A percentile compares a stretch with the other conserved stretches of the same genome.
These are phyloP conservation scores for Fomes fomentarius DNA, from an alignment of 1,284 basidiomycete genomes.

Conservation along the genomic window DNA sequence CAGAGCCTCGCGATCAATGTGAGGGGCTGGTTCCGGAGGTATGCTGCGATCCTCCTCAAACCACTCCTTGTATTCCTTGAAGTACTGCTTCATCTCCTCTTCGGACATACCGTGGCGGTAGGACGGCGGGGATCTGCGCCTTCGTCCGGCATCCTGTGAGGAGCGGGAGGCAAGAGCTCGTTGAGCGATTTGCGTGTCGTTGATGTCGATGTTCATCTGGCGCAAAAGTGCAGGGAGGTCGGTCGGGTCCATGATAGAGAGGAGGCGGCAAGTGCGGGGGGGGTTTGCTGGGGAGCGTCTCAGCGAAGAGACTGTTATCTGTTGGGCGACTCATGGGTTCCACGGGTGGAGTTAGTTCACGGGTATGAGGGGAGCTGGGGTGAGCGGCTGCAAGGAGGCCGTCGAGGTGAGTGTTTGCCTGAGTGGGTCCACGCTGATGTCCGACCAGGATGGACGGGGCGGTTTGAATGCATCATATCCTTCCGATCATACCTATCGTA, in stretches of 20 bases:
- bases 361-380: neutral
- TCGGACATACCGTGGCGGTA: slow-evolving; percentile 8
- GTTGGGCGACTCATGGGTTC: neutral
- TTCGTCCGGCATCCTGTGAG: neutral
- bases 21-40: slow-evolving; percentile 8
- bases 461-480: slow-evolving; percentile 1
- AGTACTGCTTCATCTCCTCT: slow-evolving; percentile 3
- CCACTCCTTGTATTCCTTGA: slow-evolving; percentile 14
- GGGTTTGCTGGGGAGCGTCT: too few species aligned
- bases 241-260: slow-evolving; percentile 8
- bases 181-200: neutral
- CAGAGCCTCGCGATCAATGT: slow-evolving; percentile 8
- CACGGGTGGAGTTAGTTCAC: neutral
- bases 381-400: neutral
- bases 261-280: neutral
- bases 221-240: slow-evolving; percentile 2
- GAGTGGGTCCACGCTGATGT: slow-evolving; percentile 19
- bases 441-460: neutral
- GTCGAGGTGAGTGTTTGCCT: slow-evolving; percentile 12
- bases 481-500: slow-evolving; percentile 15
- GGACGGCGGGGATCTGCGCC: slow-evolving; percentile 4
- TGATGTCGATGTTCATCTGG: neutral
- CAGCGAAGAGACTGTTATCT: neutral
- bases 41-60: slow-evolving; percentile 18
- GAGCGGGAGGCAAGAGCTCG: neutral